These are phyloP conservation scores for Diplogelasinospora grovesii DNA, from an alignment of 495 filamentous ascomycete species.

Conservation along the genomic window DNA sequence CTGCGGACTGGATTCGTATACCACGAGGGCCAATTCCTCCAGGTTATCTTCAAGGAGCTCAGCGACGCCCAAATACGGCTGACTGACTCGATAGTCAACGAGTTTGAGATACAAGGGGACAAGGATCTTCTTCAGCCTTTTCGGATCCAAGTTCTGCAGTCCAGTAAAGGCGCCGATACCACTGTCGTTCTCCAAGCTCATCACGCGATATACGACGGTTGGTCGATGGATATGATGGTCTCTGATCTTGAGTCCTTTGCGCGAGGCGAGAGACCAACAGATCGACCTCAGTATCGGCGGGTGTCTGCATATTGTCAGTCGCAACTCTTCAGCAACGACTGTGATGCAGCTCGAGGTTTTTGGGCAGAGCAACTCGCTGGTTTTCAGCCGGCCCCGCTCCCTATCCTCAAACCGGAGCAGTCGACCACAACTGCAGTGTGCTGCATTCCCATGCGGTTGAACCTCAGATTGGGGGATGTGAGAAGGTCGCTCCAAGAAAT, in stretches of 20 bases:
- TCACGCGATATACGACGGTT: constrained; percentile 78
- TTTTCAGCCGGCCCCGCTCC: constrained; percentile 32
- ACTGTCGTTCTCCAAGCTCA: constrained; percentile 52
- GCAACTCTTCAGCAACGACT: constrained; percentile 4
- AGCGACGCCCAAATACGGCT: constrained; percentile 32
- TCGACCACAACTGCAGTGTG: constrained; percentile 4
- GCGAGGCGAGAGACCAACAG: constrained; percentile 10
- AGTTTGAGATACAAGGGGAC: constrained; percentile 19
- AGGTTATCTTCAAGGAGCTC: constrained; percentile 54
- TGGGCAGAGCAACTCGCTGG: constrained; percentile 50
- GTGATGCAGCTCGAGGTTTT: constrained; percentile 37
- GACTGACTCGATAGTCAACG: constrained; percentile 15
- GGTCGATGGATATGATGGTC: constrained; percentile 69
- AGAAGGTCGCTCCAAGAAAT: constrained; percentile 6
- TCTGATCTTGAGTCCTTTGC: constrained; percentile 50
- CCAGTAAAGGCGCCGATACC: constrained; percentile 7
- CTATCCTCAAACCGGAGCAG: constrained; percentile 29
- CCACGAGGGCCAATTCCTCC: constrained; percentile 45
- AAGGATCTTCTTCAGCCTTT: constrained; percentile 51
- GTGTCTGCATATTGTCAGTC: constrained; percentile 38
- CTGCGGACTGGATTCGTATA: constrained; percentile 63
- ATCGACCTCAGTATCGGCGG: constrained; percentile 46
- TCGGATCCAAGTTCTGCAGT: constrained; percentile 41
- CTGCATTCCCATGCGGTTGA: constrained; percentile 14
- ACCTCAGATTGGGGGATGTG: constrained; percentile 12